Evolutionary conservation across 768 basidiomycete genomes (phyloP).

Genomic region (Mycena pura): DNA sequence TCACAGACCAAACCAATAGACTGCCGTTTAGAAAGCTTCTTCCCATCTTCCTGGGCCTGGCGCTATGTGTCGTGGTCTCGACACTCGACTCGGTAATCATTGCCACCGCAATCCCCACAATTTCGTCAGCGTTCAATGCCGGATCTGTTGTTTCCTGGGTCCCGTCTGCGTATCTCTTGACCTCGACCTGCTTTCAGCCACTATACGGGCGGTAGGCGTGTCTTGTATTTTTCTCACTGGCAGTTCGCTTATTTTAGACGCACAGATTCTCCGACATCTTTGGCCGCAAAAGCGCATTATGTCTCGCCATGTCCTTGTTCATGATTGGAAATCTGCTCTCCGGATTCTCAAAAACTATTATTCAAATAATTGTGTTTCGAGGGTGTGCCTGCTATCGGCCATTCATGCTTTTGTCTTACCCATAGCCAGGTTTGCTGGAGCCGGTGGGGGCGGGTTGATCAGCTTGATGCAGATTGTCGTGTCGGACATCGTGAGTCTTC

Average conservation of each 20-base stretch:
- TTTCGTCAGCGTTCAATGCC: slow-evolving; percentile 69
- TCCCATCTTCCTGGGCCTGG: slow-evolving; percentile 65
- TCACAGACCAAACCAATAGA: slow-evolving; percentile 82
- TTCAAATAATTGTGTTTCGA: slow-evolving; percentile 72
- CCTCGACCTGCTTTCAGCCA: slow-evolving; percentile 69
- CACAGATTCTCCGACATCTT: slow-evolving; percentile 65
- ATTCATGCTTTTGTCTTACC: not conserved
- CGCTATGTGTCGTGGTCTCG: slow-evolving; percentile 66
- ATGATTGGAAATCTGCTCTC: slow-evolving; percentile 69
- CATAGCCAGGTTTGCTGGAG: slow-evolving; percentile 53
- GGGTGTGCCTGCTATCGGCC: slow-evolving; percentile 35
- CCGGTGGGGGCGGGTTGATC: slow-evolving; percentile 74
- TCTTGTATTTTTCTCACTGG: not conserved
- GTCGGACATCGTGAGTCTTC: slow-evolving; percentile 74
- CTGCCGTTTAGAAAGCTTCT: slow-evolving; percentile 70
- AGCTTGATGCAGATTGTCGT: slow-evolving; percentile 76
- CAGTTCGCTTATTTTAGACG: not conserved
- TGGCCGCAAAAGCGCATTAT: slow-evolving; percentile 66
- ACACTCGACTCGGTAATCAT: slow-evolving; percentile 76
- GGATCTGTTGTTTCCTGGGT: slow-evolving; percentile 74
- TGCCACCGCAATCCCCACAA: slow-evolving; percentile 76
- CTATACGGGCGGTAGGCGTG: slow-evolving; percentile 53
- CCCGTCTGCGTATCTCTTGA: slow-evolving; percentile 73
- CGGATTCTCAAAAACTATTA: slow-evolving; percentile 70
- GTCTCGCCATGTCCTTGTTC: slow-evolving; percentile 65